Base-by-base conservation (phyloP, 2,329 filamentous ascomycete species). In the Colletotrichum trifolii region DNA sequence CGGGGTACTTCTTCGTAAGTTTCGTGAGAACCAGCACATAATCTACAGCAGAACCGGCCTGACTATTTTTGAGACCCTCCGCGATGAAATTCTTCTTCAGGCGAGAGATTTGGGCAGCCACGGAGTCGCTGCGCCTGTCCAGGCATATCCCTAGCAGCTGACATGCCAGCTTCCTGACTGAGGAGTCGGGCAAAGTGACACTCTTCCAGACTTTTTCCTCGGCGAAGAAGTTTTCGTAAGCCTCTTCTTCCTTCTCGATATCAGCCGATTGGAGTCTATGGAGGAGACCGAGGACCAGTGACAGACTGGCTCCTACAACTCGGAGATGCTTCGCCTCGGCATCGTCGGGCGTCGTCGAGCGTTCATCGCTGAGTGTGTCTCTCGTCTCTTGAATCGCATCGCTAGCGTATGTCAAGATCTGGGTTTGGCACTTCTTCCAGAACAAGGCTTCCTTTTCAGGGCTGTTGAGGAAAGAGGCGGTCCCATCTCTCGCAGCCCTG, bases 341-440 rank as follows among this genome's bases (percentile, higher is more conserved):
- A 74, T 99, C 96, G 70, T 98, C 95, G 8, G 87, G 80, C 64
- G 88, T 96, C 4, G 94, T 92, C 1, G 89, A 93, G 33, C 95
- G 87, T 77, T 96, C 92, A 74, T 99, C 96, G 74, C 94, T 98
- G 40, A 99, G 81, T 0, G 93, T 96, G 40, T 90, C 85, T 3
- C 90, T 78, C 0, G 91, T 95, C 77, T 99, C 96, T 58, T 90
- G 87, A 46, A 96, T 86, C 6, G 93, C 93, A 72, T 93, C 89
- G 60, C 86, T 87, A 62, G 93, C 93, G 76, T 93, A 97, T 54
- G 94, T 88, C 62, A 98, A 81, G 46, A 97, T 93, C 36, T 91
- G 87, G 7, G 83, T 79, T 74, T 97, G 93, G 73, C 94, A 97
- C 57, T 90, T 89, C 74, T 86, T 92, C 86, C 93, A 94, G 63